These are phyloP conservation scores for Purshia tridentata DNA, from an alignment of 306 rosid species.

Conservation along the genomic window DNA sequence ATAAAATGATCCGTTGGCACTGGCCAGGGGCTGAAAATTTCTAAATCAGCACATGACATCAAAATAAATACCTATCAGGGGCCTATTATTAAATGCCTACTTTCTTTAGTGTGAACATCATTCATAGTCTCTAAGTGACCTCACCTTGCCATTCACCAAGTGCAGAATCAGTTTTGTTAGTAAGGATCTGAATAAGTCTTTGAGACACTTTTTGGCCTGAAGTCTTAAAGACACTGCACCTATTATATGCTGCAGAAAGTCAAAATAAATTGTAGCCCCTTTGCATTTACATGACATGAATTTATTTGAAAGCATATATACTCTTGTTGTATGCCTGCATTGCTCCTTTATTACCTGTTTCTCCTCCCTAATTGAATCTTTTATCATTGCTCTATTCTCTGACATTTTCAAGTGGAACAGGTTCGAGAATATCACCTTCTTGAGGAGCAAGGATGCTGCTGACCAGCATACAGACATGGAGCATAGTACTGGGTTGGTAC, in stretches of 20 bases:
- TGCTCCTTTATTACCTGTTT: neutral
- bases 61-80: too few relatives aligned
- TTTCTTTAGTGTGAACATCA: neutral
- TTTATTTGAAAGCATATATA: neutral
- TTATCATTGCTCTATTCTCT: slow-evolving; percentile 19
- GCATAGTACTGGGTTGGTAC: slow-evolving; percentile 54
- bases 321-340: neutral
- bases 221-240: neutral
- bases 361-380: neutral
- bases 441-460: slow-evolving; percentile 65
- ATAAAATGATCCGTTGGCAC: too few relatives aligned
- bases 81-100: too few relatives aligned
- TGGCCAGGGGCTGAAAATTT: too few relatives aligned
- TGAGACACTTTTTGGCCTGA: neutral
- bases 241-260: neutral
- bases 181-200: neutral
- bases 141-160: neutral
- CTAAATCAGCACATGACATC: too few relatives aligned
- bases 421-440: slow-evolving; percentile 74
- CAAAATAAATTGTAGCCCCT: neutral
- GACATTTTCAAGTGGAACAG: slow-evolving; percentile 39
- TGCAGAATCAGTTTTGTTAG: neutral
- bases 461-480: slow-evolving; percentile 40
- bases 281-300: neutral
- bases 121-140: neutral